A percentile compares a stretch with the other conserved stretches of the same genome.
Evolutionary conservation across 73 alveolate species (phyloP).

Genomic region (Symbiodinium natans): DNA sequence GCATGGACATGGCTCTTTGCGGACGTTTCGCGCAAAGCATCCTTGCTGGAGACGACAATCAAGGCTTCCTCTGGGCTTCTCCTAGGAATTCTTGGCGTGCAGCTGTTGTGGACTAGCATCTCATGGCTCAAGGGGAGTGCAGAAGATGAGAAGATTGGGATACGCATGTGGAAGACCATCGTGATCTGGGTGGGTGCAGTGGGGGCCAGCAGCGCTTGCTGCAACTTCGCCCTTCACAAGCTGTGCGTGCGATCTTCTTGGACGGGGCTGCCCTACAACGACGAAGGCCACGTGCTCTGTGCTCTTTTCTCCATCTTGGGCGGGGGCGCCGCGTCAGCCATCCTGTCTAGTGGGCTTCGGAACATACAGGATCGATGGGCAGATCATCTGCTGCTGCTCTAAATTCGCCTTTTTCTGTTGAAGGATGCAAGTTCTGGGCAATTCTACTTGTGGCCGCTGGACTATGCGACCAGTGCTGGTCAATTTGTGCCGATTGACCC

Average conservation of each 20-base stretch:
- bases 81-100: neutral
- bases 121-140: neutral
- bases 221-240: neutral
- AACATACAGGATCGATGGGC: neutral
- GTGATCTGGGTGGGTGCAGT: neutral
- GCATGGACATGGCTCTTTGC: slow-evolving; percentile 5
- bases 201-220: neutral
- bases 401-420: no score
- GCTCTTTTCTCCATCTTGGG: neutral
- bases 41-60: neutral
- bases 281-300: slow-evolving; percentile 24
- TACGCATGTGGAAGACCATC: neutral
- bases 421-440: no score
- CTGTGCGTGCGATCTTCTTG: slow-evolving; percentile 60
- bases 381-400: no score
- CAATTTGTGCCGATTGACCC: no score
- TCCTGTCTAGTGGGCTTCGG: neutral
- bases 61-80: neutral
- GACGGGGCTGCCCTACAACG: slow-evolving; percentile 66
- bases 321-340: neutral
- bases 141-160: neutral
- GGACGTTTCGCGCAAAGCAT: neutral
- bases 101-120: neutral
- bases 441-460: no score
- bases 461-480: no score